These are phyloP conservation scores for Coemansia sp. DNA, from an alignment of 192 early-diverging fungal species.

Conservation along the genomic window DNA sequence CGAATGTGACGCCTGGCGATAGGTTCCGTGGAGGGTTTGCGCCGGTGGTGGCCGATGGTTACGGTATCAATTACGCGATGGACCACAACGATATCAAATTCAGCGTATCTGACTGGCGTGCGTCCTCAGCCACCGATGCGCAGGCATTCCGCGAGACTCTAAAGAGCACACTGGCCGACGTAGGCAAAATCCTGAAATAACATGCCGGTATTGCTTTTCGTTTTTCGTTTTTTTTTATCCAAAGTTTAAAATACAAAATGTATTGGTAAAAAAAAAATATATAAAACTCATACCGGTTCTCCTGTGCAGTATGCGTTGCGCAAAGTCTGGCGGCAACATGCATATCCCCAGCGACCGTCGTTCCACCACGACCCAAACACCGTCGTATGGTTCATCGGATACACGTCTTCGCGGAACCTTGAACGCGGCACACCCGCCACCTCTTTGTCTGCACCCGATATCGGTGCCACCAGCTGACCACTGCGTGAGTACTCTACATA, in stretches of 20 bases:
- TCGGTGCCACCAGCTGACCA: slow-evolving; percentile 43
- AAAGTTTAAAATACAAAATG: too few species aligned
- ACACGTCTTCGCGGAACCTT: slow-evolving; percentile 91
- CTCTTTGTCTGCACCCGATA: slow-evolving; percentile 68
- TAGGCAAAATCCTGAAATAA: too few species aligned
- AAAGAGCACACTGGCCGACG: slow-evolving; percentile 41
- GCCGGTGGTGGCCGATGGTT: slow-evolving; percentile 79
- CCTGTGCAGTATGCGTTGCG: slow-evolving; percentile 86
- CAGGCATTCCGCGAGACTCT: slow-evolving; percentile 63
- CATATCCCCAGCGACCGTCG: slow-evolving; percentile 94
- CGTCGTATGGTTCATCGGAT: slow-evolving; percentile 76
- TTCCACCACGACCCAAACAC: slow-evolving; percentile 98
- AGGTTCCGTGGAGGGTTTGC: slow-evolving; percentile 81
- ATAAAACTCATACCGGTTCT: too few species aligned
- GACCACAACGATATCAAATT: slow-evolving; percentile 68
- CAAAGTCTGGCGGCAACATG: slow-evolving; percentile 82
- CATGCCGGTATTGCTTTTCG: background rate
- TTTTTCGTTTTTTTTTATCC: background rate
- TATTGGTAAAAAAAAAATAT: too few species aligned
- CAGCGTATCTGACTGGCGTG: slow-evolving; percentile 61
- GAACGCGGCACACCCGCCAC: slow-evolving; percentile 64
- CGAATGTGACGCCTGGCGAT: slow-evolving; percentile 74
- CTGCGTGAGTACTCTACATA: slow-evolving; percentile 97
- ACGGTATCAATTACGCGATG: slow-evolving; percentile 84
- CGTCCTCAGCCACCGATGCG: slow-evolving; percentile 59